These are phyloP conservation scores for Iris pallida DNA, from an alignment of 116 monocot species.

Conservation along the genomic window DNA sequence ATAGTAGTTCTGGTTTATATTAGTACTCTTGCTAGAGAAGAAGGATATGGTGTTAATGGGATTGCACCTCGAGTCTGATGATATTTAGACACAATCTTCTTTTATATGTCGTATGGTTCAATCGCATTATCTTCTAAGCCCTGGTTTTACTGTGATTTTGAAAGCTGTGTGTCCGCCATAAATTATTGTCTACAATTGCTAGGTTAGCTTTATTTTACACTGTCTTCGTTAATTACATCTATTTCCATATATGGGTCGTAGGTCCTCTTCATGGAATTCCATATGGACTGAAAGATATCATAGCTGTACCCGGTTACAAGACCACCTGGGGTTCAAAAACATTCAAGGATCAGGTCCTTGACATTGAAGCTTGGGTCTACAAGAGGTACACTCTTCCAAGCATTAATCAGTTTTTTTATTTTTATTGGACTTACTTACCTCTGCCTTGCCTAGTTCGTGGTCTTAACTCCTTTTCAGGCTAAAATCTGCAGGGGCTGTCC, in stretches of 20 bases:
- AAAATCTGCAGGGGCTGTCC: slow-evolving; percentile 75
- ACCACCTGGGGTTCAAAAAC: slow-evolving; percentile 89
- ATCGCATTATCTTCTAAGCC: too few species aligned
- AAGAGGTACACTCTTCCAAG: slow-evolving; percentile 45
- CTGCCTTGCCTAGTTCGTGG: background rate
- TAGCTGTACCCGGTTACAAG: slow-evolving; percentile 73
- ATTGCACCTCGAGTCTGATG: too few species aligned
- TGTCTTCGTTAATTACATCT: background rate
- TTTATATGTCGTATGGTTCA: too few species aligned
- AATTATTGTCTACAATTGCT: too few species aligned
- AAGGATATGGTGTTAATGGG: too few species aligned
- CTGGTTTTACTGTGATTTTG: too few species aligned
- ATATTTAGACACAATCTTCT: too few species aligned
- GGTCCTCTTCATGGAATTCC: slow-evolving; percentile 98
- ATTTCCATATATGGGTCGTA: slow-evolving; percentile 11
- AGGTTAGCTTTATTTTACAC: background rate
- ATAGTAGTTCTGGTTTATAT: too few species aligned
- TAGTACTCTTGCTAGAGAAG: too few species aligned
- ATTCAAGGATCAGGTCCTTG: slow-evolving; percentile 78
- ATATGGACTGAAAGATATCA: slow-evolving; percentile 94
- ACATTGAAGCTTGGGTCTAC: slow-evolving; percentile 85
- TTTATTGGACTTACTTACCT: background rate
- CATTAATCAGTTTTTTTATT: background rate
- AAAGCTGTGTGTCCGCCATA: too few species aligned
- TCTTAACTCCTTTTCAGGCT: slow-evolving; percentile 36